phyloP scores from a whole-genome alignment of 495 filamentous ascomycete species.

The Hamigera avellanea region DNA sequence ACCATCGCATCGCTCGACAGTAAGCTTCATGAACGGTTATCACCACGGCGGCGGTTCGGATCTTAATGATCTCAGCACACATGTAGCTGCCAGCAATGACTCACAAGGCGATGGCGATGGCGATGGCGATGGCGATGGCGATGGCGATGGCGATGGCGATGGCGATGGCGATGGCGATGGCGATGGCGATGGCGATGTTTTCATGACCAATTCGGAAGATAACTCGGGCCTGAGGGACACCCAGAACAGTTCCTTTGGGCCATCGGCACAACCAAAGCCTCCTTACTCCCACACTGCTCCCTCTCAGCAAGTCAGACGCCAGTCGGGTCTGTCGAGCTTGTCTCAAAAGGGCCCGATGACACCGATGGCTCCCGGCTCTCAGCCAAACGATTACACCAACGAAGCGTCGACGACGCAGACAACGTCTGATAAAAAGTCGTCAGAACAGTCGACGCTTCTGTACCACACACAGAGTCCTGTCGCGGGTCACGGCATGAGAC shows the following conservation, averaged over 20 bases:
- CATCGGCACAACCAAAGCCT: constrained; percentile 39
- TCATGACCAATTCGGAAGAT: constrained; percentile 38
- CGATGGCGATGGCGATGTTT: constrained; percentile 49
- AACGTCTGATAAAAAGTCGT: constrained; percentile 66
- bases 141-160: constrained; percentile 48
- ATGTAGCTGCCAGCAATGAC: constrained; percentile 52
- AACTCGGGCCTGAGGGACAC: constrained; percentile 29
- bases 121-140: constrained; percentile 47
- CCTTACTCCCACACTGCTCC: constrained; percentile 38
- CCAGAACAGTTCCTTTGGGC: constrained; percentile 38
- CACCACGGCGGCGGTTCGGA: constrained; percentile 35
- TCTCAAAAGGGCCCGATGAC: constrained; percentile 67
- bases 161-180: constrained; percentile 26
- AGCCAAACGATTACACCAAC: constrained; percentile 65
- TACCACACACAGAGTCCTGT: constrained; percentile 48
- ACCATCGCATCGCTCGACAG: constrained; percentile 33
- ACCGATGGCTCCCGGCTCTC: constrained; percentile 62
- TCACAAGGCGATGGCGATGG: constrained; percentile 33
- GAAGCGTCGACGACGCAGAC: constrained; percentile 75
- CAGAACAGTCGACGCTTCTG: constrained; percentile 31
- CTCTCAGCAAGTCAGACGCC: constrained; percentile 39
- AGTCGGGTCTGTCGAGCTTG: constrained; percentile 35
- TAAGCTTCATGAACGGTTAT: constrained; percentile 39
- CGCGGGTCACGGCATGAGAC: constrained; percentile 19
- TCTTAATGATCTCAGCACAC: constrained; percentile 27